Base-by-base conservation (phyloP, 2,329 filamentous ascomycete species). In the Fusarium falciforme region DNA sequence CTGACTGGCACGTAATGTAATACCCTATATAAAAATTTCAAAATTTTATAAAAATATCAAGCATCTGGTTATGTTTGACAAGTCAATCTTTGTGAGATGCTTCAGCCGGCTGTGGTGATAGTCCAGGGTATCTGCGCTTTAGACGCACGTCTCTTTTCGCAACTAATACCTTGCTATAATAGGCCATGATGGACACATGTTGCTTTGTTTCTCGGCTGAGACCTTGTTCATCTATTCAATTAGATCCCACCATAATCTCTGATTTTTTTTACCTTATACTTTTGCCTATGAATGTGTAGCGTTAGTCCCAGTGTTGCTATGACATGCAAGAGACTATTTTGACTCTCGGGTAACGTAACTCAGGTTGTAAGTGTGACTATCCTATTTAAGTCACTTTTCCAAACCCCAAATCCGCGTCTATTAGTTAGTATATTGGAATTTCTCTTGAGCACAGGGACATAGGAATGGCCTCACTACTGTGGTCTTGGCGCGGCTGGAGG, bases 21-120 rank as follows among this genome's bases (percentile, higher is more conserved):
- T 74, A 72, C 38, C 60, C 63, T 69, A 61, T 60, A 72, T n/a
- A 60, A 61, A 17, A 54, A 54, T 58, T 17, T 11, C 17, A 49
- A 47, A 64, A 6, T 17, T 27, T 47, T 27, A 25, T 16, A 14
- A 31, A 54, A 54, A 3, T 1, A 20, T 12, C 8, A 55, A 40
- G 42, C 6, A 42, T 60, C 12, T 35, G 42, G 12, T 25, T 55
- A 29, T 47, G 25, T 36, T 38, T 12, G 47, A 20, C 17, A 54
- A 5, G 27, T 54, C 4, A 14, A 52, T 52, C 11, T 9, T 5
- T 20, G 16, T 52, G 17, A 31, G 27, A 20, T 52, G 25, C 0
- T 7, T 52, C 16, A 27, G 3, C n/a, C 1, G 11, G 11, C 10
- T 31, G 27, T 12, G 4, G 16, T 44, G 16, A 7, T 52, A 11